Evolutionary conservation across 176 grass and related monocot species (phyloP).

Genomic region (Avena atlantica): DNA sequence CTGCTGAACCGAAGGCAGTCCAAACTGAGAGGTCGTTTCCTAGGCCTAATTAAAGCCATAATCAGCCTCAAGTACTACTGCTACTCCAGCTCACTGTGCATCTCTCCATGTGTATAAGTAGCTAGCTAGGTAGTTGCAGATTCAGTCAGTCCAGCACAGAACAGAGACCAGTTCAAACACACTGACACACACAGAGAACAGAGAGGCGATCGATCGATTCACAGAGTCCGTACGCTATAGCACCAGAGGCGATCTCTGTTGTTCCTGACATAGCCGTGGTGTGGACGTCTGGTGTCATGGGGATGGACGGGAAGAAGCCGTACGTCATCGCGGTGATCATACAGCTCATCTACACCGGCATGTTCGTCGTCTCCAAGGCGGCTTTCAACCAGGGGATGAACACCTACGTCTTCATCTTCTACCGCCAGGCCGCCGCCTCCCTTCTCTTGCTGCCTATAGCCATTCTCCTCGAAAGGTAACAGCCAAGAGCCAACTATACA

Average conservation of each 20-base stretch:
- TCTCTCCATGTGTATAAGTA: not conserved
- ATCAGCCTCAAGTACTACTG: not conserved
- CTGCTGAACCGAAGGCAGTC: not conserved
- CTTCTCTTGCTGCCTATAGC: slow-evolving; percentile 59
- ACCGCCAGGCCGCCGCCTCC: slow-evolving; percentile 70
- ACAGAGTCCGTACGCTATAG: not conserved
- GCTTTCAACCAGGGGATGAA: slow-evolving; percentile 66
- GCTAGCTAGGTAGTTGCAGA: not conserved
- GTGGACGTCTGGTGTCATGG: not conserved
- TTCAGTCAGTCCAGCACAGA: not conserved
- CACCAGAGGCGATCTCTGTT: not conserved
- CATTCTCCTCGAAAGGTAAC: slow-evolving; percentile 46
- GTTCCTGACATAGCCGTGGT: not conserved
- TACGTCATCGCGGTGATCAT: slow-evolving; percentile 68
- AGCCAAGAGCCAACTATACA: too few species aligned
- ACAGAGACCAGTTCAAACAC: too few species aligned
- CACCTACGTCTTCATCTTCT: slow-evolving; percentile 89
- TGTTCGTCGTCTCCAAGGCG: slow-evolving; percentile 76
- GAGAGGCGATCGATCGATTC: not conserved
- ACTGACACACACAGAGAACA: not conserved
- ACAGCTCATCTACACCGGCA: slow-evolving; percentile 68
- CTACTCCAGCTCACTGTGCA: not conserved
- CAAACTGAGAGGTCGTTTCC: not conserved
- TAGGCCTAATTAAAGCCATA: not conserved
- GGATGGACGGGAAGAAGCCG: slow-evolving; percentile 54